Conservation (phyloP, 257 asterid genomes). For the Solanum appendiculatum region DNA sequence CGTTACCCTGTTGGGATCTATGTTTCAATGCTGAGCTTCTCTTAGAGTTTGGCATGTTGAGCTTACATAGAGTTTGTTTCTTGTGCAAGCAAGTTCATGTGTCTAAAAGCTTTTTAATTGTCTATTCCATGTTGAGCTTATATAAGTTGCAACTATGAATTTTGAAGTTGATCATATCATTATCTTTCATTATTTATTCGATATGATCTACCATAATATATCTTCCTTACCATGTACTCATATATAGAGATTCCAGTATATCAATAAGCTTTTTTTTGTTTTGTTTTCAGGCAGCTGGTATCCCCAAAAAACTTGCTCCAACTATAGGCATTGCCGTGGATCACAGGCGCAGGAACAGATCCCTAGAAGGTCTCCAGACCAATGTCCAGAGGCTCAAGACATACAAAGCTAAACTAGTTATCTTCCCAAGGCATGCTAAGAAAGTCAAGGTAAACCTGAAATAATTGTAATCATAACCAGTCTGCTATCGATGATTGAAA, state of each 20-base stretch:
- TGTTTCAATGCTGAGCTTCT: not conserved
- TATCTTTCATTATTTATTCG: not conserved
- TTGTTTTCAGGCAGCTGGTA: not conserved
- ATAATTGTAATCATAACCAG: not conserved
- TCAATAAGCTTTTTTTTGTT: not conserved
- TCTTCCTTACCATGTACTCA: not conserved
- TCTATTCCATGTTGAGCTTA: not conserved
- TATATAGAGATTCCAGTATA: not conserved
- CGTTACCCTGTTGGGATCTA: not conserved
- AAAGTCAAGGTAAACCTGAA: not conserved
- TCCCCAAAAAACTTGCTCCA: not conserved
- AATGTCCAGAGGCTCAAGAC: slow-evolving; percentile 1
- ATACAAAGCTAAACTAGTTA: not conserved
- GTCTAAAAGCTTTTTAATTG: not conserved
- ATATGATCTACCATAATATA: not conserved
- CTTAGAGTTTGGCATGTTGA: not conserved
- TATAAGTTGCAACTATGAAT: not conserved
- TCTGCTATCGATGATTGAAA: not conserved
- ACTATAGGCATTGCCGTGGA: not conserved
- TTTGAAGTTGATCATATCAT: not conserved
- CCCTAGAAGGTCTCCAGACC: not conserved
- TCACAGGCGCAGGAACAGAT: slow-evolving; percentile 1
- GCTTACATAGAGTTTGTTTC: not conserved
- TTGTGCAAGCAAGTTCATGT: not conserved
- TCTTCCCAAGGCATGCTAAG: not conserved